phyloP scores from a whole-genome alignment of 2,329 filamentous ascomycete genomes.

The Calonectria pauciramosa region DNA sequence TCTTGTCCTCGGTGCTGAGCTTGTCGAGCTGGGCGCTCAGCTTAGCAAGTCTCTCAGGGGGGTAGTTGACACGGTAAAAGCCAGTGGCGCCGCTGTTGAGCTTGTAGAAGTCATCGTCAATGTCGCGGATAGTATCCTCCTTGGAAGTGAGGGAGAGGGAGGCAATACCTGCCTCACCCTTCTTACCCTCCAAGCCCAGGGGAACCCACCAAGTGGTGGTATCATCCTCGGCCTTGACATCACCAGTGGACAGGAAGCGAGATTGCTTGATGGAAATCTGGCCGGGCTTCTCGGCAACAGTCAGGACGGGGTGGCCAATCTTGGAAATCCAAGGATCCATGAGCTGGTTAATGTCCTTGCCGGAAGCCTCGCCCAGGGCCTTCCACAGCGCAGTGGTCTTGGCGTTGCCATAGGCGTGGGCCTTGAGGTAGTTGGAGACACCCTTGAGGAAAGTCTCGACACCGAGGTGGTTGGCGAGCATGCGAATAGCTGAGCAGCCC shows the following conservation, averaged over 20 bases:
- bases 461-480: conserved; percentile 92
- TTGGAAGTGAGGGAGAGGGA: conserved; percentile 80
- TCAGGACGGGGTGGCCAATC: conserved; percentile 94
- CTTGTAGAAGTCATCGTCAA: conserved; percentile 90
- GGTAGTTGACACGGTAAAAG: conserved; percentile 94
- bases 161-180: conserved; percentile 72
- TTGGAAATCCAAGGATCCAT: conserved; percentile 97
- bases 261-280: conserved; percentile 87
- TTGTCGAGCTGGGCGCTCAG: conserved; percentile 82
- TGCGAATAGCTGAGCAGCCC: conserved; percentile 95
- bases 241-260: conserved; percentile 91
- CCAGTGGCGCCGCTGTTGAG: conserved; percentile 91
- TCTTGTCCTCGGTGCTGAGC: conserved; percentile 89
- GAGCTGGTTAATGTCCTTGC: conserved; percentile 85
- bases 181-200: conserved; percentile 84
- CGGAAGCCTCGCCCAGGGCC: conserved; percentile 88
- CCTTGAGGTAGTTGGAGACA: conserved; percentile 89
- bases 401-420: conserved; percentile 90
- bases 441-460: conserved; percentile 91
- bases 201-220: conserved; percentile 97
- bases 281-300: conserved; percentile 84
- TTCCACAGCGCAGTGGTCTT: conserved; percentile 93
- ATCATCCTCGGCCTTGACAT: conserved; percentile 92
- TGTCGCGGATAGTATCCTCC: conserved; percentile 79
- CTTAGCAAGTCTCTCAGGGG: conserved; percentile 83